Percentiles rank a stretch among this genome's conserved stretches.
Evolutionary conservation across 164 flowering plant genomes (phyloP).

Genomic region (Stephania japonica): DNA sequence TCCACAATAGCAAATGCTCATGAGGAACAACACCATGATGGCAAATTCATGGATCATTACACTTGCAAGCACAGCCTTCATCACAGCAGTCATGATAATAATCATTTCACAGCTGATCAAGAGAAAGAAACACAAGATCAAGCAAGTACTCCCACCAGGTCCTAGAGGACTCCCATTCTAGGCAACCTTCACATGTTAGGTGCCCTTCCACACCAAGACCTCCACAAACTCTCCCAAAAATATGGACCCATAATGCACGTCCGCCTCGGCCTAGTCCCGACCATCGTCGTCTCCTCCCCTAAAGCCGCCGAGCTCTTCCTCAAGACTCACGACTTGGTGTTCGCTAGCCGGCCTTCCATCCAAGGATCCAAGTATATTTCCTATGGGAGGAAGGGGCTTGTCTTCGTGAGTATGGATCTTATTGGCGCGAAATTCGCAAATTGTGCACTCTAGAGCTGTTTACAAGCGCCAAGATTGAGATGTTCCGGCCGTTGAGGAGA

Average conservation of each 20-base stretch:
- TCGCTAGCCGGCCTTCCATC: constrained; percentile 18
- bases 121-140: neutral
- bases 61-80: neutral
- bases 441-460: constrained; percentile 22
- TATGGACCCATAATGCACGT: constrained; percentile 10
- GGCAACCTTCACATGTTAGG: constrained; percentile 28
- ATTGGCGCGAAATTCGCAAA: constrained; percentile 23
- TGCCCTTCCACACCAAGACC: constrained; percentile 15
- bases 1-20: too few species aligned
- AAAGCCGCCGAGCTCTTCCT: constrained; percentile 11
- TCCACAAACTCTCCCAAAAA: neutral
- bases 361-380: constrained; percentile 11
- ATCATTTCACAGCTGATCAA: too few species aligned
- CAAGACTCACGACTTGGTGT: constrained; percentile 20
- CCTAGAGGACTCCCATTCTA: constrained; percentile 23
- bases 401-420: constrained; percentile 20
- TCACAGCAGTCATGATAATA: neutral
- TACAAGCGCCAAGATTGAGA: constrained; percentile 15
- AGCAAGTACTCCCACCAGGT: constrained; percentile 18
- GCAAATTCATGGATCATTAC: neutral
- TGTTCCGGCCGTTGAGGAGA: constrained; percentile 11
- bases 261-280: constrained; percentile 17
- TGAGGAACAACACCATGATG: too few species aligned
- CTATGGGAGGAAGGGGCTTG: constrained; percentile 15
- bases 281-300: constrained; percentile 19